phyloP scores from a whole-genome alignment of 345 rosid genomes.

The Aegle marmelos region DNA sequence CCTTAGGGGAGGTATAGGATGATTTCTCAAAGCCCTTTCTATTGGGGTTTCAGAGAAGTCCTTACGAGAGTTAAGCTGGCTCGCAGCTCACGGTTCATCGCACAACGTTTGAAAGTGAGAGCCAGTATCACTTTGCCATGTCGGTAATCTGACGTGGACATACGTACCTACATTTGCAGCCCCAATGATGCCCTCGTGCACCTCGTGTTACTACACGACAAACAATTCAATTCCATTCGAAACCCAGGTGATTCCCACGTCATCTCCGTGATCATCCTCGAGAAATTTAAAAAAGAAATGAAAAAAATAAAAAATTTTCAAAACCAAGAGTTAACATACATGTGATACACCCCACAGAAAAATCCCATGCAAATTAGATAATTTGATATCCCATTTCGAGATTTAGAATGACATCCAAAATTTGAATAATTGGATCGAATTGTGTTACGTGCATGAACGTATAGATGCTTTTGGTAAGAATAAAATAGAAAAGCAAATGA shows the following conservation, averaged over 20 bases:
- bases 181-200: constrained; percentile 20
- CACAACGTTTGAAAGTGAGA: not conserved
- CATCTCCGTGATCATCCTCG: constrained; percentile 14
- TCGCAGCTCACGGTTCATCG: no score
- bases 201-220: constrained; percentile 16
- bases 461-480: not conserved
- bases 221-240: not conserved
- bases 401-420: no score
- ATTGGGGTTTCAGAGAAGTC: not conserved
- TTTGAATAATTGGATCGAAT: no score
- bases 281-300: not conserved
- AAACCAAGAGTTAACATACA: not conserved
- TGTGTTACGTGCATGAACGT: no score
- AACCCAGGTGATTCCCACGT: constrained; percentile 30
- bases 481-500: not conserved
- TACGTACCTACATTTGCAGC: not conserved
- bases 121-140: not conserved
- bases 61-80: no score
- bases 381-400: not conserved
- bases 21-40: not conserved
- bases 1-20: not conserved
- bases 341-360: not conserved
- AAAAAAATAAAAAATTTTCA: not conserved
- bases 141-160: not conserved
- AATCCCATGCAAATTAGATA: not conserved